Percentiles rank a stretch among this genome's conserved stretches.
These are phyloP conservation scores for Amyloporia xantha DNA, from an alignment of 768 basidiomycete genomes.

Conservation along the genomic window DNA sequence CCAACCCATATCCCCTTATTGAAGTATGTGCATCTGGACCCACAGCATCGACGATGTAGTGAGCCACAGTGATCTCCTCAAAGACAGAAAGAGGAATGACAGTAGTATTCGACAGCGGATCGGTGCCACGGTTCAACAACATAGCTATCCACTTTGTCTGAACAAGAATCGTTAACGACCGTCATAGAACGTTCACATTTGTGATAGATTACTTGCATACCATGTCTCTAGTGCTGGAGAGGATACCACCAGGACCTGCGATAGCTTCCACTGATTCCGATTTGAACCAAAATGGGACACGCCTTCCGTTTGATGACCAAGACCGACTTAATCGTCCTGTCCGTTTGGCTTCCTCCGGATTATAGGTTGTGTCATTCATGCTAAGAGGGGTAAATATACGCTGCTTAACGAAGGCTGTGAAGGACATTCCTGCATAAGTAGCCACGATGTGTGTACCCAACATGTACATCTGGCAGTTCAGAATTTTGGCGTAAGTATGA, in stretches of 20 bases:
- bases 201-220: constrained; percentile 18
- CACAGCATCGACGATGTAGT: constrained; percentile 16
- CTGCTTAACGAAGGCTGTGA: constrained; percentile 33
- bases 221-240: constrained; percentile 38
- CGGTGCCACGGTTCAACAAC: constrained; percentile 31
- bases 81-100: constrained; percentile 30
- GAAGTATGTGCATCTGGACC: constrained; percentile 16
- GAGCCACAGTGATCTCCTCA: constrained; percentile 27
- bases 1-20: constrained; percentile 35
- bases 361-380: constrained; percentile 37
- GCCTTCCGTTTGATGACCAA: constrained; percentile 27
- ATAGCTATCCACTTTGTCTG: constrained; percentile 33
- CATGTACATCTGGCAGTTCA: constrained; percentile 30
- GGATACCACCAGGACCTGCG: constrained; percentile 37
- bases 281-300: constrained; percentile 29
- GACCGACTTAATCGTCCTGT: constrained; percentile 29
- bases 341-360: constrained; percentile 26
- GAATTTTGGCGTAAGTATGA: background rate
- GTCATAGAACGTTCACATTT: background rate
- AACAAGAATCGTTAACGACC: background rate
- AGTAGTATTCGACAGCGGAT: constrained; percentile 24
- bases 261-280: constrained; percentile 22
- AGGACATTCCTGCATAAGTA: constrained; percentile 27
- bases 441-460: constrained; percentile 29
- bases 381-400: constrained; percentile 35